Conservation (phyloP, 345 rosid species). For the Hevea brasiliensis region DNA sequence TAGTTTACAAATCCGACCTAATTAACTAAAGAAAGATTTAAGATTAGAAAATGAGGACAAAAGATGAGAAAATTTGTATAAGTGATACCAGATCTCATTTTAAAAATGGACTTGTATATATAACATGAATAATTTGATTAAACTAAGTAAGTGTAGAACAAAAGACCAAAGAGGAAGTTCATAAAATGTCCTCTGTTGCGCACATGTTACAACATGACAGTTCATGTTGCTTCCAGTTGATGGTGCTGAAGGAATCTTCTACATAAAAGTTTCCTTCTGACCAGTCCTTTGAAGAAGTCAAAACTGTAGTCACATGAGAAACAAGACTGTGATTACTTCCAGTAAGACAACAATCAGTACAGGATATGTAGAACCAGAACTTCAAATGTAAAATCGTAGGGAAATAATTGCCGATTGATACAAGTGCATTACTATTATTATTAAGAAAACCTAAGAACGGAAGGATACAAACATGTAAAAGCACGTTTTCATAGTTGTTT, state of each 20-base stretch:
- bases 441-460: neutral
- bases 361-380: neutral
- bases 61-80: neutral
- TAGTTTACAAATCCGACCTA: neutral
- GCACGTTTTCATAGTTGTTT: neutral
- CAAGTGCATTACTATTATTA: neutral
- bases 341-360: neutral
- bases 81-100: neutral
- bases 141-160: slow-evolving; percentile 1
- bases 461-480: neutral
- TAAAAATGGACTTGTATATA: neutral
- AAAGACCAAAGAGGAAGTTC: neutral
- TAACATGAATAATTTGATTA: neutral
- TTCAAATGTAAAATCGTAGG: slow-evolving; percentile 7
- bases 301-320: slow-evolving; percentile 53
- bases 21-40: neutral
- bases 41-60: neutral
- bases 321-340: slow-evolving; percentile 1
- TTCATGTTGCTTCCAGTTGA: slow-evolving; percentile 26
- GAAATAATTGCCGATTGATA: neutral
- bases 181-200: slow-evolving; percentile 11
- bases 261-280: slow-evolving; percentile 72
- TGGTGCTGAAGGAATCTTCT: slow-evolving; percentile 24
- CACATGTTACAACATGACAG: slow-evolving; percentile 19
- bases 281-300: slow-evolving; percentile 86